A percentile compares a stretch with the other conserved stretches of the same genome.
phyloP scores from a whole-genome alignment of 108 stramenopile genomes.

The Nitzschia sp. region DNA sequence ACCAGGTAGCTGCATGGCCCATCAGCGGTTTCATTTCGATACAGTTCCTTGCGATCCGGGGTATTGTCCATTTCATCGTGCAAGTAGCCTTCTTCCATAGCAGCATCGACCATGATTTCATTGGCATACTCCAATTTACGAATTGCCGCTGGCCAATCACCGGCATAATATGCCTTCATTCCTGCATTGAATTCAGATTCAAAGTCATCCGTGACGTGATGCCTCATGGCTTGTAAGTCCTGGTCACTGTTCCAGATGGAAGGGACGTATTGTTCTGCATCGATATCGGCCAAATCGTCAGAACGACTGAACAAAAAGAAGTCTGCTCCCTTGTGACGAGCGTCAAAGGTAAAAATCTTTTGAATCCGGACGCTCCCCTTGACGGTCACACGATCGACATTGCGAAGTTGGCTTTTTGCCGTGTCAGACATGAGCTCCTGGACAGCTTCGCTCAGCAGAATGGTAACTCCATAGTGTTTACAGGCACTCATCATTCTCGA shows the following conservation, averaged over 20 bases:
- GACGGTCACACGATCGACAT: constrained; percentile 81
- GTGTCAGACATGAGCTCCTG: constrained; percentile 66
- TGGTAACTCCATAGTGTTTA: constrained; percentile 85
- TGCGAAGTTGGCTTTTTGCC: constrained; percentile 63
- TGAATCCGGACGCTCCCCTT: constrained; percentile 80
- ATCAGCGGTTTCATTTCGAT: constrained; percentile 64
- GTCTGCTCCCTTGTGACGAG: constrained; percentile 68
- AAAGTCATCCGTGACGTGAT: constrained; percentile 81
- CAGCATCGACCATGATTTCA: constrained; percentile 79
- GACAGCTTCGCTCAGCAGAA: constrained; percentile 62
- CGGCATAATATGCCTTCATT: constrained; percentile 60
- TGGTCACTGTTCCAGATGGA: constrained; percentile 80
- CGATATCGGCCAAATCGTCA: constrained; percentile 69
- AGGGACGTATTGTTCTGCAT: constrained; percentile 67
- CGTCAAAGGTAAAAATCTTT: constrained; percentile 83
- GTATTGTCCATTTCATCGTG: constrained; percentile 45
- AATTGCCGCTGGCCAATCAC: constrained; percentile 78
- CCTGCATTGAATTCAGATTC: constrained; percentile 62
- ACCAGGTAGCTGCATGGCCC: constrained; percentile 79
- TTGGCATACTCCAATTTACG: constrained; percentile 61
- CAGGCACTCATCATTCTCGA: constrained; percentile 93
- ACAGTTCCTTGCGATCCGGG: constrained; percentile 35
- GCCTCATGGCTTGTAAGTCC: constrained; percentile 76
- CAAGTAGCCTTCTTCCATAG: constrained; percentile 62
- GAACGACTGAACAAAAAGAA: constrained; percentile 73